Conservation (phyloP, 225 moss, liverwort and hornwort genomes). For the Sphagnum contortum region DNA sequence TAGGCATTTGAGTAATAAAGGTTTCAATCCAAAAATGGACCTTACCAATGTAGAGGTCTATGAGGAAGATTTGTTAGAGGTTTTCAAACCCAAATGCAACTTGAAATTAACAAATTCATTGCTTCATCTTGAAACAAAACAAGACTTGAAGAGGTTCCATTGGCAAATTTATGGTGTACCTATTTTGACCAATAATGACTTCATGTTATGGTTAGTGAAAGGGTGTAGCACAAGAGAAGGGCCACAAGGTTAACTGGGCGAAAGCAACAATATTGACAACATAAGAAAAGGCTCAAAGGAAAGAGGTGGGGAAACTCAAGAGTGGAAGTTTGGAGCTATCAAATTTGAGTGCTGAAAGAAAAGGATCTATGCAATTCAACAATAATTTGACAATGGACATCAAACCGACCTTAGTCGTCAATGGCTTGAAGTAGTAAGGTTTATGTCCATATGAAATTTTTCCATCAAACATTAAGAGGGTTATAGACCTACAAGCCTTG, state of each 20-base stretch:
- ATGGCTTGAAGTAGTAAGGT: no score
- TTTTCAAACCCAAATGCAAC: neutral
- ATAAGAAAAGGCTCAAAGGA: neutral
- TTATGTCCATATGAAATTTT: no score
- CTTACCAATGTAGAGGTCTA: neutral
- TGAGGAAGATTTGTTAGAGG: neutral
- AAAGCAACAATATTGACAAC: neutral
- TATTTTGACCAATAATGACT: neutral
- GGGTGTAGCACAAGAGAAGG: neutral
- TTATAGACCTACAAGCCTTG: no score
- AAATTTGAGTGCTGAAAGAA: no score
- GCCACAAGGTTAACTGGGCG: neutral
- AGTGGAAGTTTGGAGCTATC: no score
- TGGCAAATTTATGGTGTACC: neutral
- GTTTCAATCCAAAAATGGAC: neutral
- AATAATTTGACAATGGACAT: no score
- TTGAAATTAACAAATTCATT: neutral
- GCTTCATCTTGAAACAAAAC: neutral
- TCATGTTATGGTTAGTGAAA: neutral
- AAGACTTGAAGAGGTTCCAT: neutral
- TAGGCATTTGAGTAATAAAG: neutral
- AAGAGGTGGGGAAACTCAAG: neutral
- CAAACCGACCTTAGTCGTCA: no score
- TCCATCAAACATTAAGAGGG: no score
- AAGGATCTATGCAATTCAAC: no score